A percentile compares a stretch with the other conserved stretches of the same genome.
Evolutionary conservation across 306 rosid species (phyloP).

Genomic region (Castanospermum australe): DNA sequence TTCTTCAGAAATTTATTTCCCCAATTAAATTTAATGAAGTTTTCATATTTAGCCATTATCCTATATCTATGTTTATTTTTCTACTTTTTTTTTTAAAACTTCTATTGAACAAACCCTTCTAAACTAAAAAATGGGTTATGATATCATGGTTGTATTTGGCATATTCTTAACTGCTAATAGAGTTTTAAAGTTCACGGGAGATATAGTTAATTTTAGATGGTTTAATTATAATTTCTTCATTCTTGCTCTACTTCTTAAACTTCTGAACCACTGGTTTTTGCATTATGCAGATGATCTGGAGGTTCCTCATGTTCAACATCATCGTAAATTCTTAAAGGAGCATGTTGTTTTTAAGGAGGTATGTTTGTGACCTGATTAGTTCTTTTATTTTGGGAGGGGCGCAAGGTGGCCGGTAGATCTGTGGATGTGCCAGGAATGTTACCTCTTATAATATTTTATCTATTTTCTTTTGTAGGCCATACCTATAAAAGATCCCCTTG

Average conservation of each 20-base stretch:
- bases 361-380: slow-evolving; percentile 1
- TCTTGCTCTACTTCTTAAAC: slow-evolving; percentile 11
- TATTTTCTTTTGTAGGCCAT: slow-evolving; percentile 63
- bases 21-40: not conserved
- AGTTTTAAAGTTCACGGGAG: not conserved
- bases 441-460: not conserved
- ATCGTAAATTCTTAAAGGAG: slow-evolving; percentile 83
- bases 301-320: slow-evolving; percentile 57
- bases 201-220: slow-evolving; percentile 9
- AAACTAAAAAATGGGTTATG: not conserved
- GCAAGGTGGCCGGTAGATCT: slow-evolving; percentile 16
- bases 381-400: not conserved
- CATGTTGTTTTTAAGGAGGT: slow-evolving; percentile 97
- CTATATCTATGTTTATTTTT: not conserved
- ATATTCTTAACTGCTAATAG: not conserved
- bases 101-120: not conserved
- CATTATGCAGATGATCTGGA: slow-evolving; percentile 87
- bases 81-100: not conserved
- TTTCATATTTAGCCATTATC: not conserved
- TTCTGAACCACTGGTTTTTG: slow-evolving; percentile 20
- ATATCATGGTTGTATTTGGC: not conserved
- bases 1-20: slow-evolving; percentile 11
- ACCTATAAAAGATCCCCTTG: slow-evolving; percentile 78
- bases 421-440: not conserved
- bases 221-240: slow-evolving; percentile 10